Base-by-base conservation (phyloP, 257 asterid genomes). In the Striga asiatica region DNA sequence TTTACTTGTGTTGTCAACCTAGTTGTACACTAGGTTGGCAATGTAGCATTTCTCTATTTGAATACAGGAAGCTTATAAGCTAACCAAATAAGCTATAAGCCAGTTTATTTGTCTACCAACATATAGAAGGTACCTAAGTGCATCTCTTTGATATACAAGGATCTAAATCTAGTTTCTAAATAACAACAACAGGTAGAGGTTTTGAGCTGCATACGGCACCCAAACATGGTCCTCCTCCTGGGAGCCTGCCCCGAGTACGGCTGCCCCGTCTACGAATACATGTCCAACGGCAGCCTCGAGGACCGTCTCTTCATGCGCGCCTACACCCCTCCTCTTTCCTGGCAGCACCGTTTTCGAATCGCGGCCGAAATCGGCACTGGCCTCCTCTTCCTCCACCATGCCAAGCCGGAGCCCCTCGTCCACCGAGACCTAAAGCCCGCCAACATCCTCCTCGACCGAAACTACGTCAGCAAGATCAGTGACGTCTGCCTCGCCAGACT, bases 241-340 rank as follows among this genome's bases (percentile, higher is more conserved):
- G 97, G 97, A 10, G 97, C 97, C 17, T 89, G 97, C 45, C 97
- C 97, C 0, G 97, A 89, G 64, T 89, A 89, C 52, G 97, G 97
- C 5, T 89, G 95, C 80, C 65, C 85, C 63, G 95, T 89, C 3
- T 89, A 89, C 13, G 97, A 89, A 66, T 79, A 74, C 45, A 80
- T 89, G 97, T 81, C 89, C 34, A 81, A 71, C 12, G 97, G 97
- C 35, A 89, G 97, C 80, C 74, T 89, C 64, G 97, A 89, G 65
- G 97, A 89, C 68, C 72, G 94, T 37, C 70, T 89, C 39, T 73
- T 83, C 70, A 75, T 62, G 35, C 78, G 65, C 22, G 95, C 86
- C 2, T 81, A 79, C 47, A 72, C 76, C 34, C 96, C 88, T 23
- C 74, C 96, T 3, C 51, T 89, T 21, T 71, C 96, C 14, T 89